These are phyloP conservation scores for Myotisia sp. DNA, from an alignment of 2,329 filamentous ascomycete genomes.

Conservation along the genomic window DNA sequence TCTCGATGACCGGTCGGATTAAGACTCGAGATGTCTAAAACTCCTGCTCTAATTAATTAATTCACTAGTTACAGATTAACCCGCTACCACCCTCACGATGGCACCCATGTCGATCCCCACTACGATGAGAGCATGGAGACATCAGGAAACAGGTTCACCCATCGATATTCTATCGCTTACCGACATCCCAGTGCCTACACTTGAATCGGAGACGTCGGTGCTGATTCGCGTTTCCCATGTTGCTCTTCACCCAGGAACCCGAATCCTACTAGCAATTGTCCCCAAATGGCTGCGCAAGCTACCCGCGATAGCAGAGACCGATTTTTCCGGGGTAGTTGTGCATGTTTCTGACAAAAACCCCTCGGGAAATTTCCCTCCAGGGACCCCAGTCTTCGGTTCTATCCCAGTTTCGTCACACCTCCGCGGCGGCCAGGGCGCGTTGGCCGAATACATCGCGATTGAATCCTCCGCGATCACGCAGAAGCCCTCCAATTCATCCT, in stretches of 20 bases:
- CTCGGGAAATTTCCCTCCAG: slow-evolving; percentile 2
- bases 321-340: slow-evolving; percentile 10
- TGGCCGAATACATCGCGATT: slow-evolving; percentile 9
- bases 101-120: slow-evolving; percentile 1
- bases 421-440: slow-evolving; percentile 5
- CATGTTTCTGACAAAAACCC: slow-evolving; percentile 3
- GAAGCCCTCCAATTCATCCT: slow-evolving; percentile 7
- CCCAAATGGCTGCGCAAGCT: slow-evolving; percentile 8
- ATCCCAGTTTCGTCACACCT: slow-evolving; percentile 7
- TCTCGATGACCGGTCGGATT: no score
- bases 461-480: slow-evolving; percentile 6
- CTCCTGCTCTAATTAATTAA: no score
- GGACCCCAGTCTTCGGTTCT: slow-evolving; percentile 9
- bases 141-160: slow-evolving; percentile 5
- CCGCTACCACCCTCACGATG: no score
- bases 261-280: slow-evolving; percentile 9
- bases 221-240: slow-evolving; percentile 11
- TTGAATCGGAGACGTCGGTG: slow-evolving; percentile 8
- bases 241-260: slow-evolving; percentile 8
- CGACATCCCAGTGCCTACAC: slow-evolving; percentile 4
- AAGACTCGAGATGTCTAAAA: no score
- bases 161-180: slow-evolving; percentile 5
- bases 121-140: slow-evolving; percentile 5
- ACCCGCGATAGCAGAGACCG: slow-evolving; percentile 9
- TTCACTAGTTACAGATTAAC: no score